Conservation (phyloP, 345 rosid genomes). For the Populus pruinosa region DNA sequence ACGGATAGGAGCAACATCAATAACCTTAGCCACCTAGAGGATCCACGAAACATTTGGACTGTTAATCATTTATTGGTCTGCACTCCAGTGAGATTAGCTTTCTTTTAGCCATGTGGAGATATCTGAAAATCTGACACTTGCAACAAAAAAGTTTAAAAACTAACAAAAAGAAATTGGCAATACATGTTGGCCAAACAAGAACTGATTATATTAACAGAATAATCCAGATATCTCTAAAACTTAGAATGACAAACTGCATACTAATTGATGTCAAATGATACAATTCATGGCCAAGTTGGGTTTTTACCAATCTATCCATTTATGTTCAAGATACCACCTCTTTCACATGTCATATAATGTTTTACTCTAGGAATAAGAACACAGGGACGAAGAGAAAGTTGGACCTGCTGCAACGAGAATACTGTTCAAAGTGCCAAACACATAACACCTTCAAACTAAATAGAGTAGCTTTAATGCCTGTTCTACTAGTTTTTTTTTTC, state of each 20-base stretch:
- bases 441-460: not conserved
- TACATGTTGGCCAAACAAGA: not conserved
- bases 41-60: slow-evolving; percentile 13
- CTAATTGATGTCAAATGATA: not conserved
- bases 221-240: not conserved
- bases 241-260: not conserved
- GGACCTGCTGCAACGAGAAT: not conserved
- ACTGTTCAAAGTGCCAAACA: not conserved
- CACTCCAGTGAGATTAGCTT: not conserved
- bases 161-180: not conserved
- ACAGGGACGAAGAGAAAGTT: not conserved
- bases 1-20: slow-evolving; percentile 90
- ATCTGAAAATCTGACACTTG: not conserved
- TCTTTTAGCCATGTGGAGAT: not conserved
- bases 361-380: not conserved
- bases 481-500: not conserved
- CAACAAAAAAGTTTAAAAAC: not conserved
- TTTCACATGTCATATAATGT: not conserved
- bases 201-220: not conserved
- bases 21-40: slow-evolving; percentile 76
- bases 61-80: not conserved
- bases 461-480: not conserved
- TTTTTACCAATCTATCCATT: not conserved
- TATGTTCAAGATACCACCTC: not conserved
- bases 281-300: not conserved